These are phyloP conservation scores for Neonectria punicea DNA, from an alignment of 2,329 filamentous ascomycete genomes.

Conservation along the genomic window DNA sequence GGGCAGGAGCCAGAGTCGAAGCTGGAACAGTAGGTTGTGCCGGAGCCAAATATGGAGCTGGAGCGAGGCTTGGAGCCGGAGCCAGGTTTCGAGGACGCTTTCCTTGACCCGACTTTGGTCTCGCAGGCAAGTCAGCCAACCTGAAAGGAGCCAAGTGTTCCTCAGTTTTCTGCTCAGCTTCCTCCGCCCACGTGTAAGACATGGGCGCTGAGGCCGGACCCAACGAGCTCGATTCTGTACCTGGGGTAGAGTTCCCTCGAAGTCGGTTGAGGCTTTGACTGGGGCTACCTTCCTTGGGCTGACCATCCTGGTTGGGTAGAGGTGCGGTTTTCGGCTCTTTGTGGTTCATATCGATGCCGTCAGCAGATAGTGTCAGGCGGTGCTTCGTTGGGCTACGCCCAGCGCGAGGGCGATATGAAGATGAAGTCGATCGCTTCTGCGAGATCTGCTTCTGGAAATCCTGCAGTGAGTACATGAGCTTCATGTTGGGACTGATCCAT, in stretches of 20 bases:
- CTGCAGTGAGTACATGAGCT: conserved; percentile 87
- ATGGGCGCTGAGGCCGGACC: conserved; percentile 76
- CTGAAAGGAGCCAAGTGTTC: conserved; percentile 34
- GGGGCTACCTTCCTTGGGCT: conserved; percentile 53
- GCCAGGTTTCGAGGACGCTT: conserved; percentile 20
- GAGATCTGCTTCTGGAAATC: conserved; percentile 77
- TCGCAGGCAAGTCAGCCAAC: conserved; percentile 43
- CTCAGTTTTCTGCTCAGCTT: conserved; percentile 53
- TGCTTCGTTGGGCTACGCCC: conserved; percentile 70
- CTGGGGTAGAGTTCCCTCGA: conserved; percentile 65
- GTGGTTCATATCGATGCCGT: conserved; percentile 62
- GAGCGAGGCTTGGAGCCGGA: conserved; percentile 20
- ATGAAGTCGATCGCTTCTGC: conserved; percentile 59
- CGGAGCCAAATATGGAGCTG: conserved; percentile 23
- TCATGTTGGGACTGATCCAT: conserved; percentile 95
- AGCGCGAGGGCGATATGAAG: conserved; percentile 60
- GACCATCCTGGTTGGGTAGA: conserved; percentile 63
- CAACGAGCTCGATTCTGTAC: conserved; percentile 62
- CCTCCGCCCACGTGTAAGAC: conserved; percentile 67
- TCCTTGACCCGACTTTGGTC: conserved; percentile 50
- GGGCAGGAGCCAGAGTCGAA: conserved; percentile 3
- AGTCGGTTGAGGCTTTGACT: conserved; percentile 55
- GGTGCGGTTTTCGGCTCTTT: conserved; percentile 71
- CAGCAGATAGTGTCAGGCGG: conserved; percentile 68
- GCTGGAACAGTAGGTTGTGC: conserved; percentile 28